phyloP scores from a whole-genome alignment of 257 asterid genomes.

The Linaria vulgaris region DNA sequence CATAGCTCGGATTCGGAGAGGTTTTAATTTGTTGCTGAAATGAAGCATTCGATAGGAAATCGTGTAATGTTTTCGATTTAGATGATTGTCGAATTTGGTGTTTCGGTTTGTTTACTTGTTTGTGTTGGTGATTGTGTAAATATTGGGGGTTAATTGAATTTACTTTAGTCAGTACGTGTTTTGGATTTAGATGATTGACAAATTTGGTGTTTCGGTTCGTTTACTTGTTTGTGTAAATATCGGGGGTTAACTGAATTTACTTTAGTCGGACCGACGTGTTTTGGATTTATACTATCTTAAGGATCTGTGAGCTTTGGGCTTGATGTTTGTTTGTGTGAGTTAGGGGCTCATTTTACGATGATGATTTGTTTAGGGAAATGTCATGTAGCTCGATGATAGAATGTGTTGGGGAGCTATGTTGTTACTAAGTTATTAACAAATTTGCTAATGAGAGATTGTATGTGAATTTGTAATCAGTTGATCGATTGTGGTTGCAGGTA shows the following conservation, averaged over 20 bases:
- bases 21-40: slow-evolving; percentile 21
- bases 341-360: background rate
- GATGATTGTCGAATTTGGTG: slow-evolving; percentile 8
- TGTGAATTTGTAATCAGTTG: slow-evolving; percentile 1
- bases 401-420: slow-evolving; percentile 9
- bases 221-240: background rate
- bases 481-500: slow-evolving; percentile 31
- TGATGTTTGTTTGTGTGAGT: slow-evolving; percentile 3
- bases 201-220: slow-evolving; percentile 11
- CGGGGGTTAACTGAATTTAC: background rate
- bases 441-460: background rate
- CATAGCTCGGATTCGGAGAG: slow-evolving; percentile 5
- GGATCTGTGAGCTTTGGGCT: slow-evolving; percentile 17
- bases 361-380: slow-evolving; percentile 2
- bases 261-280: no score
- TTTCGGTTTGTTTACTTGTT: slow-evolving; percentile 8
- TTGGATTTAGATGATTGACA: slow-evolving; percentile 14
- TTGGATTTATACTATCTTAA: slow-evolving; percentile 9
- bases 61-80: slow-evolving; percentile 11
- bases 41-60: slow-evolving; percentile 10
- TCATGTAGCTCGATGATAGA: background rate
- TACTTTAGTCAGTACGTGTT: no score
- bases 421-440: background rate
- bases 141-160: no score
- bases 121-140: slow-evolving; percentile 4